Evolutionary conservation across 768 basidiomycete species (phyloP), one percentile per base, ranked within the genome.

Genomic region (Mycena rosella): DNA sequence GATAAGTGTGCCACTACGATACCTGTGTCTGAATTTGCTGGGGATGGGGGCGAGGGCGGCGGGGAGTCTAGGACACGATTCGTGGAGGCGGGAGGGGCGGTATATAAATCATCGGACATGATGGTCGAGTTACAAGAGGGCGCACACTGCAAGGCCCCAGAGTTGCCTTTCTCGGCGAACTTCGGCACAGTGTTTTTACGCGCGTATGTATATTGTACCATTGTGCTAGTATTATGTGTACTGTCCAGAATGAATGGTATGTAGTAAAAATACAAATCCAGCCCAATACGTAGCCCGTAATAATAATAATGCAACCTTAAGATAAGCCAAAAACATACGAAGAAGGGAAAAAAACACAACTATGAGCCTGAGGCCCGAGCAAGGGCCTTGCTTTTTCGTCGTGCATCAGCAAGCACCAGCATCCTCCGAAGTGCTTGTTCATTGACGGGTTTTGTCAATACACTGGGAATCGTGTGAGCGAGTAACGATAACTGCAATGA

Each of bases 391-490:
- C 51, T 59, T 77, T 83, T 86, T 65, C 85, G 85, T 78, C 81
- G 80, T 60, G 83, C 81, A 44, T 84, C 83, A 40, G 86, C 86
- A 48, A 78, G 71, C 26, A 80, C 72, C n/a, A 87, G 74, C 61
- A 85, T 82, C 44, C 84, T 81, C 71, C 79, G 74, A 27, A 87
- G 76, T 65, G 80, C 83, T 60, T 81, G 84, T 78, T 93, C 91
- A 26, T 90, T 83, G 2, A 94, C 93, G 0, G 94, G 93, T 78
- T 95, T 95, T 52, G 91, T 94, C 67, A 95, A 78, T 18, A 95
- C 88, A 57, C 91, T 93, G 61, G 17, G 65, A 63, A 30, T 53
- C 24, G 20, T 62, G 57, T 70, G 68, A 67, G 71, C 58, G 54
- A 59, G 29, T 52, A 53, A 34, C n/a, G 3, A 27, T 32, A 58